Evolutionary conservation across 1,284 basidiomycete species (phyloP), one percentile per base, ranked within the genome.

Genomic region (Leccinum solheimii): DNA sequence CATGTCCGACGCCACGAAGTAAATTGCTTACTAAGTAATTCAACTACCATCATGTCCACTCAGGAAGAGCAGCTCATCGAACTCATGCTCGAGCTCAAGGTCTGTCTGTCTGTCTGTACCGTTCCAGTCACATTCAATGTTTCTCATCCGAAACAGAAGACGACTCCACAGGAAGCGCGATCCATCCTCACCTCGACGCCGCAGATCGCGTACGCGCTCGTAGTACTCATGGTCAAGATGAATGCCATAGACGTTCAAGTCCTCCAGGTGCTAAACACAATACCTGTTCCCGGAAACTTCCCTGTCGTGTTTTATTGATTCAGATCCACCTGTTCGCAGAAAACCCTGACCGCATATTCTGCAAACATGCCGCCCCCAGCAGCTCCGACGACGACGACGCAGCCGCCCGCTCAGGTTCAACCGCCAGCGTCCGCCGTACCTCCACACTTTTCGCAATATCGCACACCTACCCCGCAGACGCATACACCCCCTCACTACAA

Each of bases 191-290:
- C 87, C 65, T 79, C 80, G 11, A 87, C 90, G 64, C 90, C 90
- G 0, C 84, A 85, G 59, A 90, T 92, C 61, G 85, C 89, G 0
- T 91, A 90, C 72, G 88, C 87, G 1, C 77, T 92, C 1, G 87
- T 91, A 62, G 80, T 82, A 1, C 82, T 91, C 45, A 90, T 92
- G 87, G 87, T 89, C 16, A 85, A 83, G 62, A 83, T 92, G 76
- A 86, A 87, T 60, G 87, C 88, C 0, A 80, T 92, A 43, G 85
- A 90, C 61, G 78, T 87, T 57, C 86, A 90, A 50, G 86, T 89
- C 7, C 83, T 91, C 60, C 87, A 90, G 77, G 90, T 90, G 66
- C 30, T 14, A 21, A n/a, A 21, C 10, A 19, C 11, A 19, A 48
- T 48, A 13, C 45, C 21, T 23, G 45, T 19, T 48, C 21, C 45